phyloP scores from a whole-genome alignment of 768 basidiomycete genomes.

The Harrya chromipes region DNA sequence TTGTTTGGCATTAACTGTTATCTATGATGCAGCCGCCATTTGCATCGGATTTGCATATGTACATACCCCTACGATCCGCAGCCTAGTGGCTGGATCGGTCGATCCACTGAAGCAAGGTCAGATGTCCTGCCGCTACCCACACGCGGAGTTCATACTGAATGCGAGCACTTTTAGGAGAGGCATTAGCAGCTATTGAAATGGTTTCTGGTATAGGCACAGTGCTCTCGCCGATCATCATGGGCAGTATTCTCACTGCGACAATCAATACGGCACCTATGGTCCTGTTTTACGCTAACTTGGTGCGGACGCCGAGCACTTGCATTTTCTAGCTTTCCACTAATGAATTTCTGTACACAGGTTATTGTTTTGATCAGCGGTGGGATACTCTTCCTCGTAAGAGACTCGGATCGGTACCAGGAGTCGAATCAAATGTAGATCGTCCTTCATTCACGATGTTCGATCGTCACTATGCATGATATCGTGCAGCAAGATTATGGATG shows the following conservation, averaged over 20 bases:
- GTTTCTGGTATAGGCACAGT: constrained; percentile 17
- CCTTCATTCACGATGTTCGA: too few species aligned
- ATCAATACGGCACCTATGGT: constrained; percentile 20
- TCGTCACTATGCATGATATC: background rate
- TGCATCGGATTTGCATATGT: constrained; percentile 14
- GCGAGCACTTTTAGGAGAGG: constrained; percentile 17
- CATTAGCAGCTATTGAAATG: constrained; percentile 29
- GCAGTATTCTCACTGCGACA: constrained; percentile 24
- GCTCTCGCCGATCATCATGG: constrained; percentile 32
- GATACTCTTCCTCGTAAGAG: constrained; percentile 24
- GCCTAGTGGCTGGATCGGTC: constrained; percentile 27
- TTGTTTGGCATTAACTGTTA: background rate
- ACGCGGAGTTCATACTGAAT: background rate
- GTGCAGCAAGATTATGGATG: too few species aligned
- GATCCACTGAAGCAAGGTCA: constrained; percentile 29
- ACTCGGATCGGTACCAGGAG: constrained; percentile 16
- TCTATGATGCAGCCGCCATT: constrained; percentile 11
- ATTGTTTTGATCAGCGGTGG: constrained; percentile 14
- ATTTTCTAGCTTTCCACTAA: background rate
- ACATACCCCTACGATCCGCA: constrained; percentile 21
- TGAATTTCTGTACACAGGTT: constrained; percentile 6
- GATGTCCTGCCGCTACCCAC: background rate
- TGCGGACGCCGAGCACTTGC: background rate
- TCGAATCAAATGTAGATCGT: constrained; percentile 5
- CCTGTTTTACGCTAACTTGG: constrained; percentile 25